A percentile compares a stretch with the other conserved stretches of the same genome.
Conservation (phyloP, 768 basidiomycete species). For the Tulasnella sp. region DNA sequence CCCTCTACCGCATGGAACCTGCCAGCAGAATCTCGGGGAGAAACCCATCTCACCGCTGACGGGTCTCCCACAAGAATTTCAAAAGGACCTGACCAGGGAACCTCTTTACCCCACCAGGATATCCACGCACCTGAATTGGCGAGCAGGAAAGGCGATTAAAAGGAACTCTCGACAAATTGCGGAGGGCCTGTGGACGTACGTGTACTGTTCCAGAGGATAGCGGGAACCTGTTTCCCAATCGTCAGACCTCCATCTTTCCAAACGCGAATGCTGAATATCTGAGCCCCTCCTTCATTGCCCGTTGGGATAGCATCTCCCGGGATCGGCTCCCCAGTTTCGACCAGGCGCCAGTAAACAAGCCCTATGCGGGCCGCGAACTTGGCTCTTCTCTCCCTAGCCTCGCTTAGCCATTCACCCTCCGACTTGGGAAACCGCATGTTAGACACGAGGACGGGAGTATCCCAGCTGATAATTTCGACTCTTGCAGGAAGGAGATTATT, state of each 20-base stretch:
- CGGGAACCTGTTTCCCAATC: too few species aligned
- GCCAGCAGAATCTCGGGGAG: not conserved
- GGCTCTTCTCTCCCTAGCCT: not conserved
- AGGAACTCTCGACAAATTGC: too few species aligned
- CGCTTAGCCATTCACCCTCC: not conserved
- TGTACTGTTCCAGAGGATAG: too few species aligned
- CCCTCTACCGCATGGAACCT: not conserved
- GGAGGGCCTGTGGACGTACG: too few species aligned
- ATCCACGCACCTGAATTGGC: not conserved
- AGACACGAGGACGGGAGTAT: not conserved
- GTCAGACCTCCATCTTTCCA: not conserved
- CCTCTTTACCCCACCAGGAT: not conserved
- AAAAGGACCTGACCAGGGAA: not conserved
- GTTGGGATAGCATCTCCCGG: not conserved
- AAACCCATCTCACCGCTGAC: not conserved
- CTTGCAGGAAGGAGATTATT: not conserved
- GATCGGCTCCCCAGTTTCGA: not conserved
- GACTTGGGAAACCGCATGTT: not conserved
- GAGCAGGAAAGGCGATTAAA: too few species aligned
- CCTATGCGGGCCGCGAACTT: not conserved
- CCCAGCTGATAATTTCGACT: not conserved
- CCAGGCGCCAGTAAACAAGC: not conserved
- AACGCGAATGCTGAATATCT: not conserved
- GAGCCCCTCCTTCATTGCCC: not conserved
- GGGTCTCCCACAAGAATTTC: not conserved